Conservation (phyloP, 202 grass and related monocot species). For the Zoysia matrella region DNA sequence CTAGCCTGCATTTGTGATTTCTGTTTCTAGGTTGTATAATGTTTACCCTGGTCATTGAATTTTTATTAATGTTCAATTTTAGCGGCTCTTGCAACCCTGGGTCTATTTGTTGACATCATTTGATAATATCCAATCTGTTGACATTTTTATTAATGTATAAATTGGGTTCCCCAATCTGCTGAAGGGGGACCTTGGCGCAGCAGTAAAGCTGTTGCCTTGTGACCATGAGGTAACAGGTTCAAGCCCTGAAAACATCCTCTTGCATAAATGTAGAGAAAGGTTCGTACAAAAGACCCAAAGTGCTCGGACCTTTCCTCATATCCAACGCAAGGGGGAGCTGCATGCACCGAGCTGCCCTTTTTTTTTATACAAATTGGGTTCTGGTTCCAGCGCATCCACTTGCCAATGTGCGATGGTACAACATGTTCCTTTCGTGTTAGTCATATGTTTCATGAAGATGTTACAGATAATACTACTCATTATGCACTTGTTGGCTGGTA, state of each 20-base stretch:
- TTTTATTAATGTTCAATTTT: background rate
- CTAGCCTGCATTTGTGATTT: conserved; percentile 5
- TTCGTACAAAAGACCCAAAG: too few species aligned
- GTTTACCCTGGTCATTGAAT: conserved; percentile 4
- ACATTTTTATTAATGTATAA: too few species aligned
- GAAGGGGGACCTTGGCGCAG: too few species aligned
- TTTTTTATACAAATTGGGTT: too few species aligned
- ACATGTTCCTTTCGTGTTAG: background rate
- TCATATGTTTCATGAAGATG: conserved; percentile 28
- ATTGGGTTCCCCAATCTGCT: too few species aligned
- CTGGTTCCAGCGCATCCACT: background rate
- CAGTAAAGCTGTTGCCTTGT: too few species aligned
- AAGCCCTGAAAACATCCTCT: too few species aligned
- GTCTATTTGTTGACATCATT: conserved; percentile 16
- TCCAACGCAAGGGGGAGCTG: too few species aligned
- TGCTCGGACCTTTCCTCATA: too few species aligned
- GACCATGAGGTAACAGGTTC: too few species aligned
- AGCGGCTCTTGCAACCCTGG: background rate
- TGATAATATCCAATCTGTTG: background rate
- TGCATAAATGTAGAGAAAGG: too few species aligned
- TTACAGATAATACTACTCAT: background rate
- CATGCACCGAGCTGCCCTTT: too few species aligned
- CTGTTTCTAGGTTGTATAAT: conserved; percentile 12
- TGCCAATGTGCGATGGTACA: background rate
- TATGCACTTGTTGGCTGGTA: conserved; percentile 16